Conservation (phyloP, 176 grass and related monocot species). For the Puya raimondii region DNA sequence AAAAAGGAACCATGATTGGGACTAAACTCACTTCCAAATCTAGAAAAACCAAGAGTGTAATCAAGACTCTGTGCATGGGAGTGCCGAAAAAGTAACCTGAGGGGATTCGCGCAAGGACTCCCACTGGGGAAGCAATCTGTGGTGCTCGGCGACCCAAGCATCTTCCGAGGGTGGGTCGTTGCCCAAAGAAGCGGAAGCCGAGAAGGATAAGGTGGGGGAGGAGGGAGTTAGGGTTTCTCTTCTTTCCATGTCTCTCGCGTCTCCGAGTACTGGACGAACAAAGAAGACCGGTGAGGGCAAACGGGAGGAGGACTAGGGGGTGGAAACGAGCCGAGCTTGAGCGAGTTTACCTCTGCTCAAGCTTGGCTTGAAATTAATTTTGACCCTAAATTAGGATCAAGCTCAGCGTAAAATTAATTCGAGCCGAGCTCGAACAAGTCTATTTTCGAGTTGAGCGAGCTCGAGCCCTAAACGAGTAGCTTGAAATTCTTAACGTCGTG, state of each 20-base stretch:
- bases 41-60: background rate
- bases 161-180: conserved; percentile 21
- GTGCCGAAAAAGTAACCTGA: conserved; percentile 27
- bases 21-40: background rate
- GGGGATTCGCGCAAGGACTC: conserved; percentile 33
- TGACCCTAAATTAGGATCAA: too few relatives aligned
- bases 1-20: background rate
- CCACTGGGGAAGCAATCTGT: conserved; percentile 34
- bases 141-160: conserved; percentile 38
- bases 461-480: too few relatives aligned
- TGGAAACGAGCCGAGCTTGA: too few relatives aligned
- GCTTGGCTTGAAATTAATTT: too few relatives aligned
- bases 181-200: background rate
- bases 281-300: background rate
- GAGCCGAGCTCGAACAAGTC: too few relatives aligned
- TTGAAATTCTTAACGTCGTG: too few relatives aligned
- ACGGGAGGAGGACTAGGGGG: background rate
- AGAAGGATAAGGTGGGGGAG: background rate
- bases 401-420: too few relatives aligned
- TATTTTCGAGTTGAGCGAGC: too few relatives aligned
- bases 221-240: background rate
- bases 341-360: too few relatives aligned
- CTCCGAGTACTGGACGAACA: background rate
- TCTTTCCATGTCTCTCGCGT: background rate
- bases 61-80: background rate